phyloP scores from a whole-genome alignment of 164 flowering plant genomes.

The Piper longum region DNA sequence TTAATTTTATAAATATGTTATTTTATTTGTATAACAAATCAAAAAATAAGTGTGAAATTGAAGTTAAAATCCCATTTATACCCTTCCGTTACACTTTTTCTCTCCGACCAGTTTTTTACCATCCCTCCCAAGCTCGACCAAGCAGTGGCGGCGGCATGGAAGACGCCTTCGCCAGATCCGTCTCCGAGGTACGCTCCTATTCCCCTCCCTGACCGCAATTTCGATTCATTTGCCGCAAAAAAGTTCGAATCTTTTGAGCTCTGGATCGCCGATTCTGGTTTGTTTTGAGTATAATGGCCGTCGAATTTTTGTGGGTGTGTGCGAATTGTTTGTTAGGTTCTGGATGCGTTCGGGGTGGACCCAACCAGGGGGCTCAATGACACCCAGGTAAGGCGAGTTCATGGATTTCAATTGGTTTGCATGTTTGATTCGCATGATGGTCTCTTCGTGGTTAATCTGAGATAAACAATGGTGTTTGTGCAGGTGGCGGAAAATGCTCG shows the following conservation, averaged over 20 bases:
- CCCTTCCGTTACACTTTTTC: not conserved
- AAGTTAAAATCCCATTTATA: not conserved
- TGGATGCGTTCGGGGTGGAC: constrained; percentile 77
- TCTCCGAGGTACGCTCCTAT: constrained; percentile 37
- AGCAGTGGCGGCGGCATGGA: constrained; percentile 32
- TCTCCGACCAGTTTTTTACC: not conserved
- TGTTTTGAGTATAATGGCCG: too few species aligned
- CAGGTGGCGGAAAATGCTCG: constrained; percentile 64
- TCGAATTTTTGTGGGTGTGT: not conserved
- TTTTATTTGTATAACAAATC: too few species aligned
- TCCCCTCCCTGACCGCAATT: not conserved
- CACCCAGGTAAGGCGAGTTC: constrained; percentile 37
- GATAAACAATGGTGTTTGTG: not conserved
- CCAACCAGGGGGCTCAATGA: constrained; percentile 67
- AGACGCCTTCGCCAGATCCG: constrained; percentile 81
- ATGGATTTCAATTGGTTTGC: not conserved
- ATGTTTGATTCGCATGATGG: not conserved
- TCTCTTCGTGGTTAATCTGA: not conserved
- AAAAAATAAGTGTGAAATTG: too few species aligned
- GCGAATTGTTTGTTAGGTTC: constrained; percentile 30
- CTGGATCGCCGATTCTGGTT: not conserved
- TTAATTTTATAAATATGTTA: too few species aligned
- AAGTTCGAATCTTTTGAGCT: not conserved
- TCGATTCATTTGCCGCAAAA: not conserved
- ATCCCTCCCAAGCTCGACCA: not conserved